A percentile compares a stretch with the other conserved stretches of the same genome.
Evolutionary conservation across 441 rosid species (phyloP).

Genomic region (Breynia disticha): DNA sequence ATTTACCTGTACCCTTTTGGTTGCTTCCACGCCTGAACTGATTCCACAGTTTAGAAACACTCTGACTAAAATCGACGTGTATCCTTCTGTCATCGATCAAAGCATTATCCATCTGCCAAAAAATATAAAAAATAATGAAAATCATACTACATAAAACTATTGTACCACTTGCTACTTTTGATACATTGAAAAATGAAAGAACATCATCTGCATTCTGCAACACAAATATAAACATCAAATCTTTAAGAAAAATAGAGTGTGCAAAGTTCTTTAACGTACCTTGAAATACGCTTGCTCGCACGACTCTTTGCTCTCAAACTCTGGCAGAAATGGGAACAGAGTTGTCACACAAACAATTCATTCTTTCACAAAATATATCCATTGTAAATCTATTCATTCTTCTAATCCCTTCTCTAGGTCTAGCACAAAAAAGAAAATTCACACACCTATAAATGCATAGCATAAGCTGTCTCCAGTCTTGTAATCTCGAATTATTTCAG

Average conservation of each 20-base stretch:
- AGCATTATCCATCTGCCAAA: slow-evolving; percentile 83
- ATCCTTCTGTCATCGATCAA: slow-evolving; percentile 93
- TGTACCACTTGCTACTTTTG: too few species aligned
- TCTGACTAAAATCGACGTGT: slow-evolving; percentile 93
- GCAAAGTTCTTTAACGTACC: slow-evolving; percentile 31
- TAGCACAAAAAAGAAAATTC: slow-evolving; percentile 7
- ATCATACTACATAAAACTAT: background rate
- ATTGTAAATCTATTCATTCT: background rate
- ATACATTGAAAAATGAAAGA: background rate
- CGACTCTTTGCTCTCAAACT: slow-evolving; percentile 64
- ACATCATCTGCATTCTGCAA: background rate
- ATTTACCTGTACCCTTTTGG: slow-evolving; percentile 46
- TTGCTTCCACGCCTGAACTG: slow-evolving; percentile 57
- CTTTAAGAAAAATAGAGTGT: background rate
- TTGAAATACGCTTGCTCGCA: slow-evolving; percentile 83
- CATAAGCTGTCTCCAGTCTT: slow-evolving; percentile 98
- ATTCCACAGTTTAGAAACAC: slow-evolving; percentile 88
- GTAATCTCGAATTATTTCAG: slow-evolving; percentile 85
- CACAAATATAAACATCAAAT: background rate
- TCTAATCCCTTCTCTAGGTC: too few species aligned
- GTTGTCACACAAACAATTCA: background rate
- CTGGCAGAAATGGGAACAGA: slow-evolving; percentile 23
- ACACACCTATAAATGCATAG: slow-evolving; percentile 89
- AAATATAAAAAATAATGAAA: slow-evolving; percentile 6
- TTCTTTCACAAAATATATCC: background rate